Evolutionary conservation across 768 basidiomycete species (phyloP).

Genomic region (Suillus ampliporus): DNA sequence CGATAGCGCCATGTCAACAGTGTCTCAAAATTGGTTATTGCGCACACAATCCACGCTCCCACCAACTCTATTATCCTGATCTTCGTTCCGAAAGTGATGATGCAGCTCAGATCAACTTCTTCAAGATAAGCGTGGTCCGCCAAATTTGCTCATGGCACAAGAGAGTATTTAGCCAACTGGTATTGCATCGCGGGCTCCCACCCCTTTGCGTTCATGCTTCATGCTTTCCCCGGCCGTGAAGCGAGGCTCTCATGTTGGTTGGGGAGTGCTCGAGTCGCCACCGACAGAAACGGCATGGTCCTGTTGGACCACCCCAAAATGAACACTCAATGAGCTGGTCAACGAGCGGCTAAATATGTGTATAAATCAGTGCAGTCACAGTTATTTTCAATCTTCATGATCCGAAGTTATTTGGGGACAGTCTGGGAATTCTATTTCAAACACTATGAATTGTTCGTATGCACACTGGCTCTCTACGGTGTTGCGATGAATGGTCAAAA

Average conservation of each 20-base stretch:
- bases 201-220: not conserved
- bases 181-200: not conserved
- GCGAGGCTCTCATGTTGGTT: not conserved
- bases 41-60: conserved; percentile 2
- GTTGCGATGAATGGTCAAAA: not conserved
- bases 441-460: not conserved
- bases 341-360: not conserved
- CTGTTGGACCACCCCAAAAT: not conserved
- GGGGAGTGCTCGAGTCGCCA: not conserved
- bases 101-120: conserved; percentile 15
- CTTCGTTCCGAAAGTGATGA: conserved; percentile 20
- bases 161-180: not conserved
- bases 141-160: conserved; percentile 2
- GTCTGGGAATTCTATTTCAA: conserved; percentile 4
- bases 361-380: not conserved
- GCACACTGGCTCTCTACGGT: not conserved
- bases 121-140: conserved; percentile 19
- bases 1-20: conserved; percentile 12
- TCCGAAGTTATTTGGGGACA: conserved; percentile 5
- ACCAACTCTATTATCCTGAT: conserved; percentile 18
- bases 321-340: not conserved
- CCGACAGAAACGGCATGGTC: not conserved
- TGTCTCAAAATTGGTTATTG: conserved; percentile 4
- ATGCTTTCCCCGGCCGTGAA: not conserved
- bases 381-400: not conserved